These are phyloP conservation scores for Globisporangium cederbergense DNA, from an alignment of 352 stramenopile species.

Conservation along the genomic window DNA sequence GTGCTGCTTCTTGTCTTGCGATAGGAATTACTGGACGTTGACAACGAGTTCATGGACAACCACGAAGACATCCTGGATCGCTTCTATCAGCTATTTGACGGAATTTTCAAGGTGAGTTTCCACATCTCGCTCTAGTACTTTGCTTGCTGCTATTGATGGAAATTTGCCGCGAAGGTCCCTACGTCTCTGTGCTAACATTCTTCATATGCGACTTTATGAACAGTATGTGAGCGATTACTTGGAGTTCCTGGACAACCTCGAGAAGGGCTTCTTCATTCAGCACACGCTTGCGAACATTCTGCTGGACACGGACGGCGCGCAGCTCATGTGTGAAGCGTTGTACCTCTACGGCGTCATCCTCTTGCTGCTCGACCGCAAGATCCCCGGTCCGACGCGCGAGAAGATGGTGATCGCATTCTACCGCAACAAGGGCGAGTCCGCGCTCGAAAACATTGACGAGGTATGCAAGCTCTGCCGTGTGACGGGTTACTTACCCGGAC, in stretches of 20 bases:
- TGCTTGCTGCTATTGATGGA: neutral
- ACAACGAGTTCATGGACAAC: slow-evolving; percentile 91
- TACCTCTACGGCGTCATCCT: slow-evolving; percentile 96
- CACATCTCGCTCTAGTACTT: slow-evolving; percentile 1
- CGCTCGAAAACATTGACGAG: slow-evolving; percentile 89
- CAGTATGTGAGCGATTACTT: slow-evolving; percentile 92
- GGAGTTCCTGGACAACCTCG: slow-evolving; percentile 90
- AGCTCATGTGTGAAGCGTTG: slow-evolving; percentile 93
- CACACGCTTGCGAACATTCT: slow-evolving; percentile 94
- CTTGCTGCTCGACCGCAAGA: slow-evolving; percentile 90
- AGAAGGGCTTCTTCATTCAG: slow-evolving; percentile 94
- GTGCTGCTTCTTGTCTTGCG: neutral
- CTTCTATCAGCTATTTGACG: slow-evolving; percentile 90
- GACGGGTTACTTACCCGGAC: slow-evolving; percentile 83
- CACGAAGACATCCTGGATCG: slow-evolving; percentile 82
- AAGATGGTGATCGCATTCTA: slow-evolving; percentile 91
- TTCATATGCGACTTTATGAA: neutral
- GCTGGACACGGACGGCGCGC: slow-evolving; percentile 90
- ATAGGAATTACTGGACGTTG: slow-evolving; percentile 82
- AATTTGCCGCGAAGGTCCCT: neutral
- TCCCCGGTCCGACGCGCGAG: slow-evolving; percentile 87
- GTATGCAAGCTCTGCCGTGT: slow-evolving; percentile 90
- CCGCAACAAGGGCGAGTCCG: slow-evolving; percentile 85
- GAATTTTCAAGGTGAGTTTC: slow-evolving; percentile 68
- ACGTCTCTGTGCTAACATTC: slow-evolving; percentile 11